These are phyloP conservation scores for Phlegmacium glaucopus DNA, from an alignment of 768 basidiomycete genomes.

Conservation along the genomic window DNA sequence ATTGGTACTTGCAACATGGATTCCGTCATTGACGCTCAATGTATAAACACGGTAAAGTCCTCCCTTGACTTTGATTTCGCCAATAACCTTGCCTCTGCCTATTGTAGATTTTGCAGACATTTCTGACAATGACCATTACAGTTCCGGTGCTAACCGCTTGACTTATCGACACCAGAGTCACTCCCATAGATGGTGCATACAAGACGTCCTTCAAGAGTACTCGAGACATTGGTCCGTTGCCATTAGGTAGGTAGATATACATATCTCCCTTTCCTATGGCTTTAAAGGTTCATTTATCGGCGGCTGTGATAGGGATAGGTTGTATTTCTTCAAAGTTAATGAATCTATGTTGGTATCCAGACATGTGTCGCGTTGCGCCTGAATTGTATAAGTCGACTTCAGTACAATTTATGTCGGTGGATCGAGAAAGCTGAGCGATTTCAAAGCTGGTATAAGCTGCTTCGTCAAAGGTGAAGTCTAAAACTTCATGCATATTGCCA, in stretches of 20 bases:
- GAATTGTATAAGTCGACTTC: slow-evolving; percentile 14
- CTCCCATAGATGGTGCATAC: slow-evolving; percentile 7
- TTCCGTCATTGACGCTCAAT: background rate
- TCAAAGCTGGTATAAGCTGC: no score
- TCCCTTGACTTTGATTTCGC: no score
- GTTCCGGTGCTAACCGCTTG: no score
- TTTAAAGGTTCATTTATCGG: slow-evolving; percentile 15
- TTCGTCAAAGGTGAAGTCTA: no score
- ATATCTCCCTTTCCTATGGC: slow-evolving; percentile 15
- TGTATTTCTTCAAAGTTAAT: slow-evolving; percentile 13
- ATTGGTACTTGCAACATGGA: background rate
- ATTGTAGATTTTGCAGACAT: no score
- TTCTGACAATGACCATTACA: no score
- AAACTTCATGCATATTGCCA: no score
- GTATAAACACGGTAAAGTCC: slow-evolving; percentile 15
- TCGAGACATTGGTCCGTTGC: background rate
- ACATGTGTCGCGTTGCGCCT: background rate
- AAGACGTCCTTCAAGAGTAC: slow-evolving; percentile 11
- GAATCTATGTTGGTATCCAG: slow-evolving; percentile 7
- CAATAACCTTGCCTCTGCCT: no score
- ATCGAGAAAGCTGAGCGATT: no score
- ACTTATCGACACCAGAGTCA: slow-evolving; percentile 1
- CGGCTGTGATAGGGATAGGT: slow-evolving; percentile 14
- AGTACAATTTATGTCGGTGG: no score
- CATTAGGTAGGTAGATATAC: slow-evolving; percentile 14